Evolutionary conservation across 306 rosid genomes (phyloP).

Genomic region (Vachellia pachyceras): DNA sequence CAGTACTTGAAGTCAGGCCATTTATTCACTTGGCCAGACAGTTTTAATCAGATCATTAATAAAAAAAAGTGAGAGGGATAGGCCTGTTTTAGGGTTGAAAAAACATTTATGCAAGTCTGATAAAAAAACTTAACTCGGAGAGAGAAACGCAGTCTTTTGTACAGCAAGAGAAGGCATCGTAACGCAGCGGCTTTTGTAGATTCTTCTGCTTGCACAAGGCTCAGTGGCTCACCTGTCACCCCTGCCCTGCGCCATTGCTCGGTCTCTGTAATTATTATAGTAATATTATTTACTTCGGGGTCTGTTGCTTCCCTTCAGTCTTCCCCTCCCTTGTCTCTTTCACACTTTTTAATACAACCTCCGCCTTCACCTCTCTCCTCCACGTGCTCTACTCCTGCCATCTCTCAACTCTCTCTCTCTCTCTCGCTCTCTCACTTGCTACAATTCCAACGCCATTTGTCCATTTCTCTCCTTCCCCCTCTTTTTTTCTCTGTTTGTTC

Average conservation of each 20-base stretch:
- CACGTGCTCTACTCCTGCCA: conserved; percentile 77
- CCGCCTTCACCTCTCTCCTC: conserved; percentile 34
- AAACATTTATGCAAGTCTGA: no score
- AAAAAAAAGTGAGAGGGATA: no score
- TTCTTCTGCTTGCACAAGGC: background rate
- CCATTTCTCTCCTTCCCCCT: background rate
- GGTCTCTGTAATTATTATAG: background rate
- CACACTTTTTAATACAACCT: conserved; percentile 23
- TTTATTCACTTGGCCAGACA: no score
- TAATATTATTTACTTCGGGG: background rate
- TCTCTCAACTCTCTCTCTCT: conserved; percentile 8
- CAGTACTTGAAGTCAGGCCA: no score
- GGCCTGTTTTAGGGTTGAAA: no score
- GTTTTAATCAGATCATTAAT: no score
- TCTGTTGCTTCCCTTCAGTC: background rate
- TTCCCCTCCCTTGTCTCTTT: conserved; percentile 37
- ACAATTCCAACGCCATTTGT: background rate
- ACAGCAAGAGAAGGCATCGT: no score
- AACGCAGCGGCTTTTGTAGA: background rate
- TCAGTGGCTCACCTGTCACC: background rate
- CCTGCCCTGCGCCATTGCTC: background rate
- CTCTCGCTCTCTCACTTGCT: background rate
- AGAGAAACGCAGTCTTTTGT: no score
- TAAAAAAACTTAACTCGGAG: no score
- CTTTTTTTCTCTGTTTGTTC: background rate